Evolutionary conservation across 352 stramenopile genomes (phyloP).

Genomic region (Globisporangium perplexum): DNA sequence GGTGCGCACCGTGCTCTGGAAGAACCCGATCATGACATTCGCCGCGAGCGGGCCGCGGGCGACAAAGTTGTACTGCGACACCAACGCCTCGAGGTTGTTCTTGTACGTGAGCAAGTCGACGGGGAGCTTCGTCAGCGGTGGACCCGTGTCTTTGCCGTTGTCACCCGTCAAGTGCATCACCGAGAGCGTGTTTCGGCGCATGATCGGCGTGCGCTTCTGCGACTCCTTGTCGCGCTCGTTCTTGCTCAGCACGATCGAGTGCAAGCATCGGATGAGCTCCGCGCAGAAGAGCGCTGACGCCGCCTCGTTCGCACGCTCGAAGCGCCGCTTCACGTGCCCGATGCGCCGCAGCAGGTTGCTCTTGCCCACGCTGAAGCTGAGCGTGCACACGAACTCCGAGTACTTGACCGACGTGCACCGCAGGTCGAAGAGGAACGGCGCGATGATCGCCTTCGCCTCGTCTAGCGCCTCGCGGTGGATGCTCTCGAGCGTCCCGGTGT

Average conservation of each 20-base stretch:
- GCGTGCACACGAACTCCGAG: slow-evolving; percentile 32
- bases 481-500: slow-evolving; percentile 27
- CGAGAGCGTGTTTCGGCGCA: slow-evolving; percentile 43
- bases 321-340: slow-evolving; percentile 34
- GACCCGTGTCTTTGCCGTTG: slow-evolving; percentile 14
- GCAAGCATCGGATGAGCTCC: slow-evolving; percentile 59
- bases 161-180: slow-evolving; percentile 29
- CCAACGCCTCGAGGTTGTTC: slow-evolving; percentile 69
- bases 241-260: slow-evolving; percentile 63
- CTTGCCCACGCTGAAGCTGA: slow-evolving; percentile 56
- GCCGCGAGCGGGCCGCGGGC: slow-evolving; percentile 44
- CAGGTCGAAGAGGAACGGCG: slow-evolving; percentile 51
- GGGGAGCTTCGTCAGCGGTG: slow-evolving; percentile 42
- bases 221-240: slow-evolving; percentile 54
- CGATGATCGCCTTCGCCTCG: slow-evolving; percentile 39
- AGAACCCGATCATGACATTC: slow-evolving; percentile 51
- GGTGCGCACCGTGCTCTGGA: slow-evolving; percentile 42
- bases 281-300: slow-evolving; percentile 61
- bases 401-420: slow-evolving; percentile 24
- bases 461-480: slow-evolving; percentile 47
- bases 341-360: slow-evolving; percentile 52
- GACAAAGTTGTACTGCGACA: slow-evolving; percentile 77
- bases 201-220: slow-evolving; percentile 33
- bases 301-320: slow-evolving; percentile 58
- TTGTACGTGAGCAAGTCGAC: slow-evolving; percentile 74